Evolutionary conservation across 2,329 filamentous ascomycete genomes (phyloP).

Genomic region (Cytospora piceicola): DNA sequence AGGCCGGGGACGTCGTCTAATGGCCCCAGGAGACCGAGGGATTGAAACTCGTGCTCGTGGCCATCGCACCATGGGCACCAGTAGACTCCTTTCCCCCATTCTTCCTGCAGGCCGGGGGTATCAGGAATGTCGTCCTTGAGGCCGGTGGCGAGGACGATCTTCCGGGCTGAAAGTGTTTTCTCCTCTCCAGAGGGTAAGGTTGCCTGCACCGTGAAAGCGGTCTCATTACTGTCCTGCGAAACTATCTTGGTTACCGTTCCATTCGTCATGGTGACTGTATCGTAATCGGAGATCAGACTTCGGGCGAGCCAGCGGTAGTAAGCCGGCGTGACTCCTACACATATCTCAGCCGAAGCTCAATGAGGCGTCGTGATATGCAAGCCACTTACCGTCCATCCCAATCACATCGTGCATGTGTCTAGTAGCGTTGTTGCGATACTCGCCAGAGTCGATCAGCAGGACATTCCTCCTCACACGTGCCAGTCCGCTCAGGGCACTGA

Average conservation of each 20-base stretch:
- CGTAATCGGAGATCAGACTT: constrained; percentile 55
- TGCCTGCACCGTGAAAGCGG: constrained; percentile 51
- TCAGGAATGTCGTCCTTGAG: constrained; percentile 57
- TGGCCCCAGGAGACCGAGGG: constrained; percentile 56
- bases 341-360: constrained; percentile 7
- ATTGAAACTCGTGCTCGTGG: constrained; percentile 62
- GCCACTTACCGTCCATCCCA: constrained; percentile 57
- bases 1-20: constrained; percentile 49
- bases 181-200: constrained; percentile 34
- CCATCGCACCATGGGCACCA: constrained; percentile 71
- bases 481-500: constrained; percentile 59
- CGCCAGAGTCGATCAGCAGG: constrained; percentile 60
- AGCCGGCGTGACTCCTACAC: constrained; percentile 54
- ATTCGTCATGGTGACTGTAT: constrained; percentile 52
- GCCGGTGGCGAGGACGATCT: constrained; percentile 62
- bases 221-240: constrained; percentile 39
- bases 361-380: not conserved
- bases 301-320: constrained; percentile 60
- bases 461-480: constrained; percentile 60
- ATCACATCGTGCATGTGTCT: constrained; percentile 65
- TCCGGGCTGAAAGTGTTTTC: constrained; percentile 50
- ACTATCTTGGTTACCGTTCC: constrained; percentile 34
- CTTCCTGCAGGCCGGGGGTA: constrained; percentile 58
- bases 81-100: constrained; percentile 63
- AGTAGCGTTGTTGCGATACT: constrained; percentile 61